Base-by-base conservation (phyloP, 768 basidiomycete genomes). In the Amanita thiersii region DNA sequence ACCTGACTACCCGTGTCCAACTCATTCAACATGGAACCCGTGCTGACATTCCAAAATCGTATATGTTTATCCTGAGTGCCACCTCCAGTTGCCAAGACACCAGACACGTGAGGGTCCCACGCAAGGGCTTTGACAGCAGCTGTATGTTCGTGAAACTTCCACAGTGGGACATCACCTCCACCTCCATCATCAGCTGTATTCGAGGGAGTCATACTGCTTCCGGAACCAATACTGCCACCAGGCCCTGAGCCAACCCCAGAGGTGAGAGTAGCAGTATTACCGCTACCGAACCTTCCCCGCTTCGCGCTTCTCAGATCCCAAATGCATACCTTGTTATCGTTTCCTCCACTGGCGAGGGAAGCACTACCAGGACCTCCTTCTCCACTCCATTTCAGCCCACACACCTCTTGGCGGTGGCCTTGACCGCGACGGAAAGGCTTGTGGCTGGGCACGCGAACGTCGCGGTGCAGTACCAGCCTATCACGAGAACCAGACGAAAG, bases 21-120 rank as follows among this genome's bases (percentile, higher is more conserved):
- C 56, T 91, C 84, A 46, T 74, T 80, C 45, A 96, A 66, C 77
- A 94, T 75, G 17, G 73, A 76, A 21, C 94, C 96, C 40, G 79
- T 89, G 25, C 76, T 66, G 5, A 86, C 87, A 57, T 99, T 98
- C 94, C 96, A 99, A 56, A 96, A 97, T 45, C 93, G 70, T 33
- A 99, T 92, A 56, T 92, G 94, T 61, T 93, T 94, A 58, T 98
- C 96, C 52, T 96, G 92, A n/a, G 94, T 99, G 5, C 94, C 96
- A 7, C 94, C 94, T 4, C 96, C 96, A 5, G 87, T 91, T 1
- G 94, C 96, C 24, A 98, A 64, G 2, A 97, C 73, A 1, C 92
- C 91, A 8, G 82, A 69, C 33, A 94, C 73, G 62, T 99, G 96
- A 4, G 94, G 93, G 59, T 91, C 93, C 94, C 96, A 99, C 4